Conservation (phyloP, 441 rosid species). For the Arabidopsis lyrata region DNA sequence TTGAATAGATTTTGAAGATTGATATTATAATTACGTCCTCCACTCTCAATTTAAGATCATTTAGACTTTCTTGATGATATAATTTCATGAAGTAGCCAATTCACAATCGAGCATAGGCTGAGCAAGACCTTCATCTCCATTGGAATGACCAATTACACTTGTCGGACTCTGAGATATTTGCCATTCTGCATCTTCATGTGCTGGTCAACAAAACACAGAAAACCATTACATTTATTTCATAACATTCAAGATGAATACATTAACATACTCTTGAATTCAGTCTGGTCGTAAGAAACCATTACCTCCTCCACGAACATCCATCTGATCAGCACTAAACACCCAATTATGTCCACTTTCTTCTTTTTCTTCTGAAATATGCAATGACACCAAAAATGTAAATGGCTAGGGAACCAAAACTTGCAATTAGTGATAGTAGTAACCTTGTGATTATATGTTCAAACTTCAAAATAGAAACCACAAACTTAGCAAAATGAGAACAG, state of each 20-base stretch:
- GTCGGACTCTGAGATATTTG: constrained; percentile 55
- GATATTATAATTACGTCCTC: not conserved
- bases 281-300: constrained; percentile 42
- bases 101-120: constrained; percentile 53
- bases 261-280: not conserved
- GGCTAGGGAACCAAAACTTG: not conserved
- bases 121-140: constrained; percentile 74
- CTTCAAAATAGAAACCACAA: constrained; percentile 48
- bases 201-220: constrained; percentile 31
- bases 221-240: constrained; percentile 2
- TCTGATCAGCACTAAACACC: constrained; percentile 83
- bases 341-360: constrained; percentile 59
- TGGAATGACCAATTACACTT: constrained; percentile 78
- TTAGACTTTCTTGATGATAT: not conserved
- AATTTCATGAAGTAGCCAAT: not conserved
- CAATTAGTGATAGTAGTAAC: not conserved
- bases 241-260: constrained; percentile 12
- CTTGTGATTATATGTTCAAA: constrained; percentile 54
- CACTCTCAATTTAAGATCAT: not conserved
- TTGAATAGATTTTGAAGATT: constrained; percentile 17
- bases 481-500: constrained; percentile 17
- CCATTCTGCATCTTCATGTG: constrained; percentile 61
- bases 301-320: constrained; percentile 53
- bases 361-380: constrained; percentile 43
- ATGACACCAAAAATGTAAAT: constrained; percentile 25